Evolutionary conservation across 495 filamentous ascomycete genomes (phyloP).

Genomic region (Hypoxylon subgilvum): DNA sequence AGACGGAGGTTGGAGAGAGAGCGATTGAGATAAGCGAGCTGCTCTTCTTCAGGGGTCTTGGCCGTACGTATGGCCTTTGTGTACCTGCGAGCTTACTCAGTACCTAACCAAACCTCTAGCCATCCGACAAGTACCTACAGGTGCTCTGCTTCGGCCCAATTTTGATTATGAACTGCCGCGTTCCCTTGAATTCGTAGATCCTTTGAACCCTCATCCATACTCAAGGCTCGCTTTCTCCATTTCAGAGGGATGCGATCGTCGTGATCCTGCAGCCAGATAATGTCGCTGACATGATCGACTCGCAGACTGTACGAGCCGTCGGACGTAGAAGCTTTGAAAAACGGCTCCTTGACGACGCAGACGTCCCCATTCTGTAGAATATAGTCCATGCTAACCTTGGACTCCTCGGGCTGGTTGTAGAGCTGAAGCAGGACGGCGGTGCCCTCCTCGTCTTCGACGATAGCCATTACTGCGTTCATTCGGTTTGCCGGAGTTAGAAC

Average conservation of each 20-base stretch:
- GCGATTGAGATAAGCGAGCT: slow-evolving; percentile 45
- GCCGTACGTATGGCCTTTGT: slow-evolving; percentile 27
- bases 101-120: neutral
- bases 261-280: slow-evolving; percentile 42
- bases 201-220: slow-evolving; percentile 34
- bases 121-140: slow-evolving; percentile 12
- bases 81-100: slow-evolving; percentile 33
- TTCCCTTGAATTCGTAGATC: slow-evolving; percentile 54
- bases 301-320: slow-evolving; percentile 51
- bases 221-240: slow-evolving; percentile 42
- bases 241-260: slow-evolving; percentile 44
- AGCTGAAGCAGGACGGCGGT: slow-evolving; percentile 49
- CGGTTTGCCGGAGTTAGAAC: slow-evolving; percentile 45
- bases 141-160: slow-evolving; percentile 32
- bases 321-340: slow-evolving; percentile 48
- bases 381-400: slow-evolving; percentile 24
- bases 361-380: slow-evolving; percentile 44
- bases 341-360: slow-evolving; percentile 61
- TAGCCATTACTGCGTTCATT: slow-evolving; percentile 46
- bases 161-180: slow-evolving; percentile 34
- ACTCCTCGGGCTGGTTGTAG: slow-evolving; percentile 46
- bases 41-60: slow-evolving; percentile 9
- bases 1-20: slow-evolving; percentile 48
- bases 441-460: slow-evolving; percentile 57
- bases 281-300: slow-evolving; percentile 60